These are phyloP conservation scores for Kuraishia ogatae DNA, from an alignment of 805 yeast species.

Conservation along the genomic window DNA sequence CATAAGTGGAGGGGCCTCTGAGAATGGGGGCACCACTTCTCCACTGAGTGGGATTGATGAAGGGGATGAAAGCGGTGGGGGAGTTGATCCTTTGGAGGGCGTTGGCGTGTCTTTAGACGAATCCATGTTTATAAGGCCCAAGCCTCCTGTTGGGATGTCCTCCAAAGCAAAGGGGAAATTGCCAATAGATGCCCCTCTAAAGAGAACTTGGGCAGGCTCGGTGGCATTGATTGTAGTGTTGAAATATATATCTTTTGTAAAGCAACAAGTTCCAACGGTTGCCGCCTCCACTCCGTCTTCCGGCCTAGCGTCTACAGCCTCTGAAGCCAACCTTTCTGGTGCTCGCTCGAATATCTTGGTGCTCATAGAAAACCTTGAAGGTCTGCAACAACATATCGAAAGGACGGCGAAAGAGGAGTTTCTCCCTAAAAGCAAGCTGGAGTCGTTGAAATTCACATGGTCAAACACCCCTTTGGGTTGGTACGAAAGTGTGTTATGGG, in stretches of 20 bases:
- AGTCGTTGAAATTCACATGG: constrained; percentile 53
- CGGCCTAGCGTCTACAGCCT: neutral
- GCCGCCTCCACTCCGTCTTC: neutral
- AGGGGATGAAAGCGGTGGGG: neutral
- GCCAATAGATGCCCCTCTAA: constrained; percentile 39
- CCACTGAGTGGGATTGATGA: neutral
- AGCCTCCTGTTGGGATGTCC: constrained; percentile 55
- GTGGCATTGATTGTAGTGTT: constrained; percentile 35
- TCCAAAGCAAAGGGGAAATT: constrained; percentile 43
- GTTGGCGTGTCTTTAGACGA: constrained; percentile 20
- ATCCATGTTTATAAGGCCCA: constrained; percentile 34
- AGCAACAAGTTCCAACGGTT: constrained; percentile 21
- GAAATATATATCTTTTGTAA: constrained; percentile 21
- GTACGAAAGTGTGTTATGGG: constrained; percentile 65
- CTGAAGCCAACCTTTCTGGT: neutral
- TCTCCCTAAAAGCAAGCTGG: constrained; percentile 28
- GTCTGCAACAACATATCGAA: constrained; percentile 10
- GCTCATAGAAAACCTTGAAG: constrained; percentile 30
- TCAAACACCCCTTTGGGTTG: constrained; percentile 58
- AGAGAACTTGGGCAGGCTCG: constrained; percentile 48
- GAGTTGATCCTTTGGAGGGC: neutral
- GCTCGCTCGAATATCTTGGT: constrained; percentile 19
- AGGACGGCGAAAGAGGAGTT: constrained; percentile 24
- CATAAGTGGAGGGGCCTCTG: neutral
- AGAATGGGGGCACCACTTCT: too few species aligned